Base-by-base conservation (phyloP, 2,329 filamentous ascomycete species). In the Simplicillium aogashimaense region DNA sequence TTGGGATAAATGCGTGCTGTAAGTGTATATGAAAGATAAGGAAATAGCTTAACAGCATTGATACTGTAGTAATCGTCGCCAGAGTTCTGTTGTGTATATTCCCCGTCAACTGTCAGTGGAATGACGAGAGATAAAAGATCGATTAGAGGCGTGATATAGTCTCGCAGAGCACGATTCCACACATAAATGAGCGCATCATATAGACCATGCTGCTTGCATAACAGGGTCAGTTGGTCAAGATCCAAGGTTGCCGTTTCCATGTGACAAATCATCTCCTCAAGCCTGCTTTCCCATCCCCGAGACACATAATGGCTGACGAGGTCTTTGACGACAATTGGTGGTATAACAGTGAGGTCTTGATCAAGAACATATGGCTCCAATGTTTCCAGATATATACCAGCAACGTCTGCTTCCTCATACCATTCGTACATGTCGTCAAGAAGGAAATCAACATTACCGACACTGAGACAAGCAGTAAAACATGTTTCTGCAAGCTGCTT, bases 161-260 rank as follows among this genome's bases (percentile, higher is more conserved):
- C 94, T 45, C 71, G 69, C 20, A 98, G 67, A 3, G 87, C 88
- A 58, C 86, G 83, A 45, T 94, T 97, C 92, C 92, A 98, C 41
- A 98, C 85, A 57, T 97, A 95, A 34, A 94, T 88, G 42, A 95
- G 75, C 2, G 92, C 94, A 60, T 98, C 94, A 55, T 95, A 98
- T 4, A 98, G 73, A 48, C 83, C 78, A 58, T 97, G 81, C 55
- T 90, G 83, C 58, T 92, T 94, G 70, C 92, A 98, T 17, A 98
- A 69, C 11, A 76, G 74, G 0, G 90, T 95, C 43, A 94, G 79
- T 59, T 97, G 86, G 56, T 98, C 90, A 49, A 98, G 80, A 56
- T 98, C 94, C 55, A 98, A 80, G 0, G 88, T 95, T 12, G 77
- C 70, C 2, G 90, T 94, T 52, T 95, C 83, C 64, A 98, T 82